These are phyloP conservation scores for Lactifluus volemus DNA, from an alignment of 768 basidiomycete species.

Conservation along the genomic window DNA sequence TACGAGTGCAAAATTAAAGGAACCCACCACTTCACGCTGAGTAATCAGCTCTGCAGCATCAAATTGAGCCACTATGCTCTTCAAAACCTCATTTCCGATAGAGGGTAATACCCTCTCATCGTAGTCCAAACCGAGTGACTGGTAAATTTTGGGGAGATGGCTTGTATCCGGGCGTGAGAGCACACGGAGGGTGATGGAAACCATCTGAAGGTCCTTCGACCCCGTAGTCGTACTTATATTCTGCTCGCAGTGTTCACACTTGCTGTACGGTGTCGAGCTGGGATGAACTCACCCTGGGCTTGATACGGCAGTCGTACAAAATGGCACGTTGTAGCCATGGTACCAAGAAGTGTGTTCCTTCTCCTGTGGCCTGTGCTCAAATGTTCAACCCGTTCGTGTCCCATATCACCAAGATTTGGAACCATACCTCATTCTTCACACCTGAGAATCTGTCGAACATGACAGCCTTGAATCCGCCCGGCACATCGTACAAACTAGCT, in stretches of 20 bases:
- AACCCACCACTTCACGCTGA: slow-evolving; percentile 88
- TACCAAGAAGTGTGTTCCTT: slow-evolving; percentile 94
- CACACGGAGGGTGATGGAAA: slow-evolving; percentile 92
- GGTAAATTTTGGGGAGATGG: slow-evolving; percentile 90
- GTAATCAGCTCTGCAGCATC: slow-evolving; percentile 96
- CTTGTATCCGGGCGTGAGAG: slow-evolving; percentile 86
- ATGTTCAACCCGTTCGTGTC: not conserved
- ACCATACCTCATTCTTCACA: slow-evolving; percentile 68
- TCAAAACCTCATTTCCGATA: slow-evolving; percentile 96
- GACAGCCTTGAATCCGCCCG: slow-evolving; percentile 85
- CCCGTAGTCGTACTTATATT: slow-evolving; percentile 99
- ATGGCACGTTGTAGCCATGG: slow-evolving; percentile 96
- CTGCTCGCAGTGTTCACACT: slow-evolving; percentile 31
- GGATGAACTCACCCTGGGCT: slow-evolving; percentile 64
- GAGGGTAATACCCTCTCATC: slow-evolving; percentile 97
- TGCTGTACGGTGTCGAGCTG: not conserved
- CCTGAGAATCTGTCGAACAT: slow-evolving; percentile 98
- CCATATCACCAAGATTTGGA: not conserved
- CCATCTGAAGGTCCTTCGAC: slow-evolving; percentile 98
- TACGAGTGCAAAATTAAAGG: not conserved
- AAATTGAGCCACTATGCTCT: slow-evolving; percentile 97
- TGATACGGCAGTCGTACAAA: slow-evolving; percentile 95
- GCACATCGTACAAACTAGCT: slow-evolving; percentile 51
- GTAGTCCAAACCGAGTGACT: slow-evolving; percentile 90
- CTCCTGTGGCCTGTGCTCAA: slow-evolving; percentile 58